Percentiles rank a stretch among this genome's conserved stretches.
Conservation (phyloP, 2,329 filamentous ascomycete genomes). For the Aspergillus aculeatinus region DNA sequence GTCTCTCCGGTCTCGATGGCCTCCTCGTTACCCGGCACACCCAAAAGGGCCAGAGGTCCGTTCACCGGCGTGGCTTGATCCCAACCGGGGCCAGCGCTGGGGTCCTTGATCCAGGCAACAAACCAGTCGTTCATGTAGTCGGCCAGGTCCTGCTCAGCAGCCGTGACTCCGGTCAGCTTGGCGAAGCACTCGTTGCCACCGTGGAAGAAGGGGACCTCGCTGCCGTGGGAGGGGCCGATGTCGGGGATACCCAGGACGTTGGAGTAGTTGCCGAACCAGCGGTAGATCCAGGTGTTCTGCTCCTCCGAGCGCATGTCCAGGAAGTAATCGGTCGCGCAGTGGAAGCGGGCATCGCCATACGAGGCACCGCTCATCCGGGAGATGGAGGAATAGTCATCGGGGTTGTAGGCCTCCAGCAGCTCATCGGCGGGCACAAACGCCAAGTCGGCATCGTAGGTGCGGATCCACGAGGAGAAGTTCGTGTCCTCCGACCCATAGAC, state of each 20-base stretch:
- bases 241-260: slow-evolving; percentile 18
- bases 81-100: slow-evolving; percentile 21
- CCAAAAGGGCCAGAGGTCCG: slow-evolving; percentile 20
- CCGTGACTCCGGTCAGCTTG: slow-evolving; percentile 16
- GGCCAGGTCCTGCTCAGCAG: slow-evolving; percentile 19
- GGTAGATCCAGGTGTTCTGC: slow-evolving; percentile 25
- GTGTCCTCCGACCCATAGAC: slow-evolving; percentile 22
- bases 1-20: slow-evolving; percentile 17
- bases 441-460: slow-evolving; percentile 23
- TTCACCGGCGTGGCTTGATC: slow-evolving; percentile 14
- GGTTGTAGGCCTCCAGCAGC: slow-evolving; percentile 19
- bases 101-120: slow-evolving; percentile 24
- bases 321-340: slow-evolving; percentile 22
- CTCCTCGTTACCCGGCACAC: slow-evolving; percentile 21
- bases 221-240: slow-evolving; percentile 21
- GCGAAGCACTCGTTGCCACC: slow-evolving; percentile 26
- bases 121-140: slow-evolving; percentile 25
- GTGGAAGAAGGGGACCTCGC: slow-evolving; percentile 26
- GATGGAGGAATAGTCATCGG: slow-evolving; percentile 18
- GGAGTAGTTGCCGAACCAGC: slow-evolving; percentile 25
- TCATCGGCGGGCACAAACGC: slow-evolving; percentile 17
- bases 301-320: slow-evolving; percentile 19
- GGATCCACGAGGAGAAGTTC: slow-evolving; percentile 21
- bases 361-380: slow-evolving; percentile 23
- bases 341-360: slow-evolving; percentile 25